phyloP scores from a whole-genome alignment of 2,329 filamentous ascomycete species.

The Cryphonectria naterciae region DNA sequence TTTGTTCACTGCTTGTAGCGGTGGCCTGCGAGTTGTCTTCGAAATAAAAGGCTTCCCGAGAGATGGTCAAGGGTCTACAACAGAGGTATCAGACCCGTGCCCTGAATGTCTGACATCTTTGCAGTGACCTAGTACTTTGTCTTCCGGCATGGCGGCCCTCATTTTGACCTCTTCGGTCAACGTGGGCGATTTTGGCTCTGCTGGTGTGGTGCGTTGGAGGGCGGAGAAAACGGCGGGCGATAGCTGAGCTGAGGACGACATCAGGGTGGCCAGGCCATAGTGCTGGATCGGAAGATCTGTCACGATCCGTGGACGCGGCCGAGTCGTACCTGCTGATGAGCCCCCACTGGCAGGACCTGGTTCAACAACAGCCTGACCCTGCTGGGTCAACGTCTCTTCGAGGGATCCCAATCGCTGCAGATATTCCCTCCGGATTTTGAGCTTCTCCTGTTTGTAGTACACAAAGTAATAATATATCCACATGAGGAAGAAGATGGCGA shows the following conservation, averaged over 20 bases:
- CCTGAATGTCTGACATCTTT: not conserved
- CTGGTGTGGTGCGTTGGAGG: not conserved
- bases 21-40: not conserved
- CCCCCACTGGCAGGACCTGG: not conserved
- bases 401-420: not conserved
- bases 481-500: slow-evolving; percentile 70
- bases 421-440: not conserved
- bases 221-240: not conserved
- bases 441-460: slow-evolving; percentile 15
- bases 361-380: not conserved
- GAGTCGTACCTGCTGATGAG: not conserved
- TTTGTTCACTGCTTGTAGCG: not conserved
- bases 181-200: not conserved
- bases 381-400: not conserved
- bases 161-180: slow-evolving; percentile 2
- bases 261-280: not conserved
- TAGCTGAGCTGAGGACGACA: not conserved
- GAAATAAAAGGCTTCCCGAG: not conserved
- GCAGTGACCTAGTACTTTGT: slow-evolving; percentile 10
- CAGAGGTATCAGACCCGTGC: not conserved
- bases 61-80: not conserved
- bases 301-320: not conserved
- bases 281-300: not conserved
- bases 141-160: not conserved
- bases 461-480: slow-evolving; percentile 2